Evolutionary conservation across 768 basidiomycete genomes (phyloP).

Genomic region (Lactarius sanguifluus): DNA sequence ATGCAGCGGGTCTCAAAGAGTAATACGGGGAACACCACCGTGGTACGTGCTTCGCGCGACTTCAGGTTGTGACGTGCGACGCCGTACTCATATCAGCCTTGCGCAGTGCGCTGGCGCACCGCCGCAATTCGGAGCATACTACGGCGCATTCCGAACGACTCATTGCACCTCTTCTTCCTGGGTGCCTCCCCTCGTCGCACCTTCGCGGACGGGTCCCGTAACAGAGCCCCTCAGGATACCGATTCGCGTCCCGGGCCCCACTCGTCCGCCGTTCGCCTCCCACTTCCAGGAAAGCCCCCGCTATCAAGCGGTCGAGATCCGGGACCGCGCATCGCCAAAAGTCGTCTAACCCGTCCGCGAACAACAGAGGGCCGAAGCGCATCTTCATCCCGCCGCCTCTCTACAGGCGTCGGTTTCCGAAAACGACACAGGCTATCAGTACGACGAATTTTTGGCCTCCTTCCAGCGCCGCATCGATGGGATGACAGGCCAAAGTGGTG

Average conservation of each 20-base stretch:
- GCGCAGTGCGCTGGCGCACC: slow-evolving; percentile 4
- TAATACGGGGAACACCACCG: neutral
- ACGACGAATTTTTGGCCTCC: slow-evolving; percentile 24
- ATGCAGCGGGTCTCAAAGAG: slow-evolving; percentile 4
- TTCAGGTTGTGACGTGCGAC: too few relatives aligned
- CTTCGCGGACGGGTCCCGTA: neutral
- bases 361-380: neutral
- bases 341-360: neutral
- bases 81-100: neutral
- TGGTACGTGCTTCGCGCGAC: slow-evolving; percentile 7
- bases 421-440: slow-evolving; percentile 1
- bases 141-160: slow-evolving; percentile 13
- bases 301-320: slow-evolving; percentile 3
- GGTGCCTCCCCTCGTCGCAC: slow-evolving; percentile 16
- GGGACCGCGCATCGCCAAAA: slow-evolving; percentile 1
- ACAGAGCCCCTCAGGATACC: slow-evolving; percentile 18
- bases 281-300: slow-evolving; percentile 1
- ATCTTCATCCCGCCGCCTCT: neutral
- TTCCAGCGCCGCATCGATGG: slow-evolving; percentile 24
- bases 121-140: slow-evolving; percentile 3
- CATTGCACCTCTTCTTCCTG: slow-evolving; percentile 16
- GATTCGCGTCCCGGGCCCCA: slow-evolving; percentile 22
- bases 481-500: slow-evolving; percentile 24
- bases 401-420: neutral
- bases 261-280: slow-evolving; percentile 15